A percentile compares a stretch with the other conserved stretches of the same genome.
Evolutionary conservation across 495 filamentous ascomycete species (phyloP).

Genomic region (Oidiodendron maius): DNA sequence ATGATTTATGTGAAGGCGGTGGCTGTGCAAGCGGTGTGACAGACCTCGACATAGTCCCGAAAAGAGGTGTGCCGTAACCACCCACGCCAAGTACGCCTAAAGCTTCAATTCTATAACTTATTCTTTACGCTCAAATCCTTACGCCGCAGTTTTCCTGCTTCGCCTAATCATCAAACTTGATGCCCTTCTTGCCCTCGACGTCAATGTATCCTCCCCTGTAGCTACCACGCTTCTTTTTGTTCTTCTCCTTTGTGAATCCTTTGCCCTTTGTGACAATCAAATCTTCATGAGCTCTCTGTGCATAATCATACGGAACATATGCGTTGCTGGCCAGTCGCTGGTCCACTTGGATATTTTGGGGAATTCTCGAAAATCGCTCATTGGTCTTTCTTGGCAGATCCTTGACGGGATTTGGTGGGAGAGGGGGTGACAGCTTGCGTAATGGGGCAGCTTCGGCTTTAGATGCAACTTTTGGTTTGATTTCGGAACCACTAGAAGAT

Average conservation of each 20-base stretch:
- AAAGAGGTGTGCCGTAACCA: too few species aligned
- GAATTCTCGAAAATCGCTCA: constrained; percentile 59
- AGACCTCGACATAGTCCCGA: too few species aligned
- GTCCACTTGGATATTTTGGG: constrained; percentile 52
- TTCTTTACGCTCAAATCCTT: neutral
- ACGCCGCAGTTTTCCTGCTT: neutral
- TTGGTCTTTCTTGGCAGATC: constrained; percentile 44
- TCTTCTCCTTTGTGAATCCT: constrained; percentile 99
- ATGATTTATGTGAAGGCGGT: too few species aligned
- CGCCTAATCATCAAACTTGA: constrained; percentile 79
- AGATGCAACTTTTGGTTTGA: constrained; percentile 25
- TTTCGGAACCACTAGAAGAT: constrained; percentile 24
- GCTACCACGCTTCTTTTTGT: constrained; percentile 86
- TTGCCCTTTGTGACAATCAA: constrained; percentile 88
- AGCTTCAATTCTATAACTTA: neutral
- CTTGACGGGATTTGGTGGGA: constrained; percentile 44
- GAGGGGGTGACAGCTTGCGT: constrained; percentile 26
- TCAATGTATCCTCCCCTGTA: constrained; percentile 84
- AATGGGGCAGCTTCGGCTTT: constrained; percentile 21
- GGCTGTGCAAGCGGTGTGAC: too few species aligned
- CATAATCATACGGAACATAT: constrained; percentile 81
- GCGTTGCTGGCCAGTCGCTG: constrained; percentile 58
- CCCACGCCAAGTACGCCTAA: neutral
- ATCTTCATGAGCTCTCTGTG: constrained; percentile 78
- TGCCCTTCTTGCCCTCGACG: constrained; percentile 61